Conservation (phyloP, 1,284 basidiomycete genomes). For the Sanguinoderma infundibulare region DNA sequence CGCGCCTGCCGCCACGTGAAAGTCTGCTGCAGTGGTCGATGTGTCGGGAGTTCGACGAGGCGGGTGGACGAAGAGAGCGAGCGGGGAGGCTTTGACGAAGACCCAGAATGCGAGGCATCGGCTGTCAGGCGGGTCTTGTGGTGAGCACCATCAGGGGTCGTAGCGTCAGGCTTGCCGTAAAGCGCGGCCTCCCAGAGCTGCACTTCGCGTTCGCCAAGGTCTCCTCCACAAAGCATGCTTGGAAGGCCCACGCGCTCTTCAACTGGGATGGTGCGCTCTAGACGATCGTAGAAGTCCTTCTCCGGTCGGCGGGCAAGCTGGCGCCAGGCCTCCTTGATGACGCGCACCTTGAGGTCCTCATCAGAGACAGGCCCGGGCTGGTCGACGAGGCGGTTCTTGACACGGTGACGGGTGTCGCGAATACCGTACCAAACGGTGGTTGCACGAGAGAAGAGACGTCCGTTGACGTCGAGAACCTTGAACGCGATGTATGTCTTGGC, state of each 20-base stretch:
- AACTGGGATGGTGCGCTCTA: not conserved
- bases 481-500: too few relatives aligned
- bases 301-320: conserved; percentile 6
- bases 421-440: too few relatives aligned
- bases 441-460: too few relatives aligned
- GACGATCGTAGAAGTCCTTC: conserved; percentile 9
- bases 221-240: not conserved
- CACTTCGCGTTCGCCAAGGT: conserved; percentile 12
- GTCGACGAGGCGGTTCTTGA: not conserved
- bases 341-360: not conserved
- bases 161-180: too few relatives aligned
- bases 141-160: too few relatives aligned
- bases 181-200: not conserved
- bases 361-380: not conserved
- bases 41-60: not conserved
- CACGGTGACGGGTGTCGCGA: not conserved
- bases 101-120: too few relatives aligned
- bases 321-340: conserved; percentile 25
- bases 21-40: conserved; percentile 7
- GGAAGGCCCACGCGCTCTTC: conserved; percentile 1
- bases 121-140: too few relatives aligned
- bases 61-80: not conserved
- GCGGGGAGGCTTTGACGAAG: too few relatives aligned
- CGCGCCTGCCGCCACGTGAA: too few relatives aligned
- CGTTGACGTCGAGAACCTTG: not conserved